Evolutionary conservation across 306 rosid species (phyloP).

Genomic region (Delonix regia): DNA sequence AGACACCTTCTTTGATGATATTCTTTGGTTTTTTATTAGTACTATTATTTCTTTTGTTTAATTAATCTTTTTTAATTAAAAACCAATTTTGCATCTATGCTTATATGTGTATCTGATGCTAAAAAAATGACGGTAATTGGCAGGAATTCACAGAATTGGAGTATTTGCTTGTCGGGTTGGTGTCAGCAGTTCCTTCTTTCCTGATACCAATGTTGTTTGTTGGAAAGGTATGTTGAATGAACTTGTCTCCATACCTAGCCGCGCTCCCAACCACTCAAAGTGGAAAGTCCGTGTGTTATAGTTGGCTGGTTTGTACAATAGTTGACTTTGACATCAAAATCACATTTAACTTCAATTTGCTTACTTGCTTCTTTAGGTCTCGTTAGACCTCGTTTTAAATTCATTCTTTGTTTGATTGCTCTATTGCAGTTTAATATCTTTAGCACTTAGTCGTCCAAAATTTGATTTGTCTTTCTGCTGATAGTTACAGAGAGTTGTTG

Average conservation of each 20-base stretch:
- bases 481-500: neutral
- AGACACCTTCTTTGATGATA: neutral
- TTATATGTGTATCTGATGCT: neutral
- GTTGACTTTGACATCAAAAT: neutral
- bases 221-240: constrained; percentile 66
- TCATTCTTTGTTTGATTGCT: neutral
- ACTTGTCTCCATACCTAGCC: neutral
- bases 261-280: neutral
- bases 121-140: constrained; percentile 22
- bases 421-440: neutral
- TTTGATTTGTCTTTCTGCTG: neutral
- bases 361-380: neutral
- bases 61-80: no score
- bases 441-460: neutral
- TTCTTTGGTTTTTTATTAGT: neutral
- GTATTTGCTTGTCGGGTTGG: constrained; percentile 82
- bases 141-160: constrained; percentile 91
- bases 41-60: neutral
- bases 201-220: constrained; percentile 74
- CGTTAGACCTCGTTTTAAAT: neutral
- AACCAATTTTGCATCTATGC: neutral
- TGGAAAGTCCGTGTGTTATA: neutral
- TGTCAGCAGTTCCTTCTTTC: constrained; percentile 86
- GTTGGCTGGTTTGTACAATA: neutral
- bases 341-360: neutral